These are phyloP conservation scores for Lagenidium sp. DNA, from an alignment of 352 stramenopile genomes.

Conservation along the genomic window DNA sequence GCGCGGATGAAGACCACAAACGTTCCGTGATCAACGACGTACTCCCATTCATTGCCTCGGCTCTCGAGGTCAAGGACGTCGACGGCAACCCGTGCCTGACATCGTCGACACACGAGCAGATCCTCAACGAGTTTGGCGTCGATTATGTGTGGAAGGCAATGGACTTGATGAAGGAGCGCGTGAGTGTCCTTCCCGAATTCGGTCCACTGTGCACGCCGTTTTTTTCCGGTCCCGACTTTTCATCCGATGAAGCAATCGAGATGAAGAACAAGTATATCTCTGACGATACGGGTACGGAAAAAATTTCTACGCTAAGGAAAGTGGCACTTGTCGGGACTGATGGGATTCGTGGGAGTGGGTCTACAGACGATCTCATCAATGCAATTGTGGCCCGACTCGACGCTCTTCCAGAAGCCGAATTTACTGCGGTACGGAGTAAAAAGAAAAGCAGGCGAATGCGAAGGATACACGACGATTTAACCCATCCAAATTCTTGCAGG, in stretches of 20 bases:
- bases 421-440: constrained; percentile 35
- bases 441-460: too few species aligned
- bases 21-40: constrained; percentile 43
- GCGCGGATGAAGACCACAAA: constrained; percentile 26
- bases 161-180: constrained; percentile 83
- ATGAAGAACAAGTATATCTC: constrained; percentile 77
- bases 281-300: constrained; percentile 29
- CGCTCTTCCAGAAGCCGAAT: constrained; percentile 48
- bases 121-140: constrained; percentile 45
- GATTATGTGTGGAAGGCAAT: constrained; percentile 71
- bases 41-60: constrained; percentile 48
- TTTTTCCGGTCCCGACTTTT: constrained; percentile 50
- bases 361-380: constrained; percentile 34
- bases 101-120: constrained; percentile 14
- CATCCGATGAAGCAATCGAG: constrained; percentile 27
- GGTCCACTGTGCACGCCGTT: constrained; percentile 68
- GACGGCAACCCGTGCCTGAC: constrained; percentile 8
- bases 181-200: constrained; percentile 73
- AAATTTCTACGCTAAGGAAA: background rate
- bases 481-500: too few species aligned
- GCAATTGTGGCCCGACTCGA: constrained; percentile 35
- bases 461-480: too few species aligned
- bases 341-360: background rate
- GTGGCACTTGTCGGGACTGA: background rate
- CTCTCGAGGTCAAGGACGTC: constrained; percentile 22